Percentiles rank a stretch among this genome's conserved stretches.
Evolutionary conservation across 345 rosid species (phyloP).

Genomic region (Populus euphratica): DNA sequence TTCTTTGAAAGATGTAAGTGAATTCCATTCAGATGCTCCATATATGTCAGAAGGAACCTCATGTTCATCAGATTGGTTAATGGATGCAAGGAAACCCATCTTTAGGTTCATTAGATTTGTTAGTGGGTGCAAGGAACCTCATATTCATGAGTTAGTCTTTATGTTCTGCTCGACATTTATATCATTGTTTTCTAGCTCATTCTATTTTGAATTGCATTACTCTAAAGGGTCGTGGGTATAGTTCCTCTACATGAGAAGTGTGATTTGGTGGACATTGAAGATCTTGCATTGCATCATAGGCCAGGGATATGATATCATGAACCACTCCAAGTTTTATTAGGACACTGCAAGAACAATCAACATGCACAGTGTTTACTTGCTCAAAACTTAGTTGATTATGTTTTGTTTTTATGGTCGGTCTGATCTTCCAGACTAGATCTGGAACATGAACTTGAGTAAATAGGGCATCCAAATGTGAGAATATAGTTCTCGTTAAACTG

Average conservation of each 20-base stretch:
- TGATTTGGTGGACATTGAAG: neutral
- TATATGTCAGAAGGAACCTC: neutral
- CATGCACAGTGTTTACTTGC: neutral
- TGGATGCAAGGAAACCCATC: neutral
- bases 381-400: neutral
- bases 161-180: neutral
- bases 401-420: neutral
- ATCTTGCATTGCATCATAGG: neutral
- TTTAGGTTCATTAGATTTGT: neutral
- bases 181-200: neutral
- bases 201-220: neutral
- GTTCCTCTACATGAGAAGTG: neutral
- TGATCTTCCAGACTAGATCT: neutral
- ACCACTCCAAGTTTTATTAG: neutral
- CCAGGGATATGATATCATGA: neutral
- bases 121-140: neutral
- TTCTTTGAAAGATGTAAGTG: conserved; percentile 37
- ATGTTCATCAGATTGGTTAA: neutral
- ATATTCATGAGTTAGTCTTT: neutral
- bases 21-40: neutral
- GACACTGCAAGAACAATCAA: neutral
- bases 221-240: neutral
- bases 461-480: neutral
- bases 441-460: neutral
- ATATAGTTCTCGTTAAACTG: neutral